Evolutionary conservation across 768 basidiomycete genomes (phyloP), one percentile per base, ranked within the genome.

Genomic region (Lactarius sp.): DNA sequence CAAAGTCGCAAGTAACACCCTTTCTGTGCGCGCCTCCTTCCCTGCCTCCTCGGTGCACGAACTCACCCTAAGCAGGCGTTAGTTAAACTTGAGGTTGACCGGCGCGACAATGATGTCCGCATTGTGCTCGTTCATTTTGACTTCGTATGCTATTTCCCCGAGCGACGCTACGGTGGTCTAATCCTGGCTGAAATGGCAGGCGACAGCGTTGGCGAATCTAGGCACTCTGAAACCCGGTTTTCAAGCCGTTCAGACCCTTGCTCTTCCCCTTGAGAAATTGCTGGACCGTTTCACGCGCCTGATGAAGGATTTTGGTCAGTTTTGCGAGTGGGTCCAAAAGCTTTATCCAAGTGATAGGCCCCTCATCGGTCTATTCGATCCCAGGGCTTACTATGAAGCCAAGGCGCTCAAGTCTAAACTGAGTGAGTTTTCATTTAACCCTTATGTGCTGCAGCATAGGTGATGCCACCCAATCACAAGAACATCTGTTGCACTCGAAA

Each of bases 221-320:
- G 62, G 62, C 37, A 42, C 56, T 5, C 51, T 63, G 12, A 63
- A 22, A n/a, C 62, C 62, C 22, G 62, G 62, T 1, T 63, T 63
- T 52, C 50, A 63, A 39, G 10, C 37, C 18, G 58, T 42, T 37
- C 22, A n/a, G 14, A 63, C 62, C 31, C 52, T 63, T 8, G 36
- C 46, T 46, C n/a, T 22, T 31, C 62, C 62, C 36, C 62, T 63
- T 47, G 62, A 46, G 27, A 13, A 22, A 8, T 42, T 59, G 31
- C 49, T 63, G 20, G 41, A 34, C 16, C 33, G 49, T 8, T 59
- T 63, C 14, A 51, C 41, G 16, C 9, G 33, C 18, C 46, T 63
- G 56, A 63, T 63, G 62, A 60, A 52, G 51, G 62, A 63, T n/a
- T 63, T 63, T 20, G 62, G 62, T 36, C 56, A 53, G 37, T 63